Evolutionary conservation across 352 stramenopile species (phyloP).

Genomic region (Discostella stelligera): DNA sequence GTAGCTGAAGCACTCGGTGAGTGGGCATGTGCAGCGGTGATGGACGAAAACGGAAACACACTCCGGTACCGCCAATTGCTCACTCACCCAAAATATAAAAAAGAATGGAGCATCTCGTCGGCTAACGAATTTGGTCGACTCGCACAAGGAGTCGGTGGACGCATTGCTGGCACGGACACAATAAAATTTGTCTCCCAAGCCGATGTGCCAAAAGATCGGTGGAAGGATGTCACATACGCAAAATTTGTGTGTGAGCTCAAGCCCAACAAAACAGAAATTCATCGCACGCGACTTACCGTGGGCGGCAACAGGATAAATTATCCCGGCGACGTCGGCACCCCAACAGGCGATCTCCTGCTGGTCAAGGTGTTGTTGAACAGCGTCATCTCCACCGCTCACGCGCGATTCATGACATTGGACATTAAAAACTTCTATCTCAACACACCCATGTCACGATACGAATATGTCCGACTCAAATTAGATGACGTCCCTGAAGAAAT

Average conservation of each 20-base stretch:
- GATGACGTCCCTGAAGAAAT: not conserved
- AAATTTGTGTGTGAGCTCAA: not conserved
- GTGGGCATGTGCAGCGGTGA: constrained; percentile 6
- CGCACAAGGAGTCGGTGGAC: constrained; percentile 21
- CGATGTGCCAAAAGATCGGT: constrained; percentile 26
- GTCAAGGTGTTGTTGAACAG: too few species aligned
- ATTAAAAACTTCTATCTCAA: too few species aligned
- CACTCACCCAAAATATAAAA: constrained; percentile 1
- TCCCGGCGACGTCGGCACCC: too few species aligned
- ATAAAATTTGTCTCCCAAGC: constrained; percentile 37
- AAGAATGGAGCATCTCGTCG: constrained; percentile 22
- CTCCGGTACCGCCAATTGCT: constrained; percentile 29
- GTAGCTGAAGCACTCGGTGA: not conserved
- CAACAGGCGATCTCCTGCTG: too few species aligned
- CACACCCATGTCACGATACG: too few species aligned
- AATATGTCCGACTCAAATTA: too few species aligned
- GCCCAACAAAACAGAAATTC: too few species aligned
- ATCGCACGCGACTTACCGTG: too few species aligned
- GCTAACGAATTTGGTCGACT: constrained; percentile 43
- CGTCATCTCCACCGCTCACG: too few species aligned
- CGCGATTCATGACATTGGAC: too few species aligned
- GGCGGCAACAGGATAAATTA: too few species aligned
- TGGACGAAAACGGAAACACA: constrained; percentile 16
- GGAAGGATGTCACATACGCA: constrained; percentile 39
- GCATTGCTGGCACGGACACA: constrained; percentile 33